phyloP scores from a whole-genome alignment of 495 filamentous ascomycete genomes.

The Penicillium antarcticum region DNA sequence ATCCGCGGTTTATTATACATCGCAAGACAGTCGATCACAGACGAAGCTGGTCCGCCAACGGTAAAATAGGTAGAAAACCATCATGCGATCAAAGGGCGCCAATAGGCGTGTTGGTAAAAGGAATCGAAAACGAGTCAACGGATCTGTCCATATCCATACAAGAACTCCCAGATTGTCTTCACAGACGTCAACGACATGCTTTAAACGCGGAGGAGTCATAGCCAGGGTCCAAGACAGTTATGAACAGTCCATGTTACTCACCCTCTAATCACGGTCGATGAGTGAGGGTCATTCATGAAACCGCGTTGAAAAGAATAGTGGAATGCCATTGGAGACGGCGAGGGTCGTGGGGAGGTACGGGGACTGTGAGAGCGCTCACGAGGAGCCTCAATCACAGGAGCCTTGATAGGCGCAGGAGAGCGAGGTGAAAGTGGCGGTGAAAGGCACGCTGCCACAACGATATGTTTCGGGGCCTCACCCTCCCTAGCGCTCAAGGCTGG shows the following conservation, averaged over 20 bases:
- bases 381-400: constrained; percentile 7
- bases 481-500: constrained; percentile 8
- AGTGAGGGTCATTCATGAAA: constrained; percentile 43
- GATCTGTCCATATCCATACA: constrained; percentile 13
- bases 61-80: constrained; percentile 2
- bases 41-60: constrained; percentile 1
- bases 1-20: constrained; percentile 46
- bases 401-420: constrained; percentile 21
- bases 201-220: constrained; percentile 7
- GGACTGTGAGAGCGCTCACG: constrained; percentile 15
- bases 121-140: constrained; percentile 11
- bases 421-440: constrained; percentile 24
- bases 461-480: constrained; percentile 12
- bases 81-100: constrained; percentile 11
- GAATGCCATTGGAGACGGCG: constrained; percentile 37
- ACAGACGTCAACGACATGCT: constrained; percentile 20
- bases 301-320: constrained; percentile 40
- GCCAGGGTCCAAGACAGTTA: constrained; percentile 10
- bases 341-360: constrained; percentile 24
- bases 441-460: constrained; percentile 10
- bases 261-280: constrained; percentile 46
- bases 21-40: constrained; percentile 25
- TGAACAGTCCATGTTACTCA: constrained; percentile 24
- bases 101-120: constrained; percentile 13
- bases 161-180: constrained; percentile 19